Base-by-base conservation (phyloP, 176 grass and related monocot species). In the Bonia amplexicaulis region DNA sequence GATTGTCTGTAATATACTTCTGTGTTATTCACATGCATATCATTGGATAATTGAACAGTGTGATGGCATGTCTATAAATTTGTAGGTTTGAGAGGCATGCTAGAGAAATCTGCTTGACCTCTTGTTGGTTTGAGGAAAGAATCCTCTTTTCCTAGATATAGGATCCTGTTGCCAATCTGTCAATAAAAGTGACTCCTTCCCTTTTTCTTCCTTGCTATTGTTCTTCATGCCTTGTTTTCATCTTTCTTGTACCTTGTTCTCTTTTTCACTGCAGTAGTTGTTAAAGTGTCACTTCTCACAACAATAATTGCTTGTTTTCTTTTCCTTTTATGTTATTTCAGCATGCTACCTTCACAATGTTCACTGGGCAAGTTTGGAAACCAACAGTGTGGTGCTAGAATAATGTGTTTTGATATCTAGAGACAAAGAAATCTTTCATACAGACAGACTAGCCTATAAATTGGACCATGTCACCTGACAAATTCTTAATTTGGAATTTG, bases 151-250 rank as follows among this genome's bases (percentile, higher is more conserved):
- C 51, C 49, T 35, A 60, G 39, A 60, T 53, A 15, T 69, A 66
- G 39, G 66, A 59, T 74, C 48, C 41, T 84, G 81, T 40, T 80
- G 23, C 59, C 49, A 67, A 70, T 73, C 61, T 63, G 80, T 87
- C 62, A 84, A 71, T 47, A 80, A 69, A 84, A 79, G 52, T 26
- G 61, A 19, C 66, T 37, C 85, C 76, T 80, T 76, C 65, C 74
- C 29, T 77, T 83, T 70, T 22, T 31, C 49, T 52, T 26, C 42
- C 29, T 69, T 79, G 58, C 60, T 57, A 26, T 44, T 75, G 68
- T 84, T 78, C 22, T 35, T 78, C 72, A 73, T 86, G 66, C 84
- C 62, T 73, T 73, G 72, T 83, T 68, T 59, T 61, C 15, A 53
- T 40, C 81, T 62, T 60, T 42, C 69, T 13, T 35, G 77, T 67